Percentiles rank a stretch among this genome's conserved stretches.
phyloP scores from a whole-genome alignment of 441 rosid species.

The Euphorbia schlechtendalii region DNA sequence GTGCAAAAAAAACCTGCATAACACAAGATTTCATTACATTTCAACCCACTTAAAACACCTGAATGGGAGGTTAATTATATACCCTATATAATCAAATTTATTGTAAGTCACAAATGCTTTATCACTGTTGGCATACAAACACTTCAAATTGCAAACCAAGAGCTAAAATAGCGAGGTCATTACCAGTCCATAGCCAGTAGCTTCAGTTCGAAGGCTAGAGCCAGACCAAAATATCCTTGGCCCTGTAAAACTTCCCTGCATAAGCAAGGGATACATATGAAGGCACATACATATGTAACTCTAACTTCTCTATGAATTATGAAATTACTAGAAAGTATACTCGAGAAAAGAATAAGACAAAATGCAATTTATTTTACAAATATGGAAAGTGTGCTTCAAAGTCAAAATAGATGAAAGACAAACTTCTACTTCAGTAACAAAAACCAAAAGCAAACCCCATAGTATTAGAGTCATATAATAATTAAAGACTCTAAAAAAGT shows the following conservation, averaged over 20 bases:
- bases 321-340: not conserved
- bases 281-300: conserved; percentile 31
- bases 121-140: conserved; percentile 5
- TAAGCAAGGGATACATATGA: conserved; percentile 47
- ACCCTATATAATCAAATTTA: not conserved
- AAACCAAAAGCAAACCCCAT: not conserved
- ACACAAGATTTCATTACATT: conserved; percentile 21
- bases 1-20: conserved; percentile 93
- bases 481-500: not conserved
- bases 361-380: not conserved
- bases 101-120: conserved; percentile 1
- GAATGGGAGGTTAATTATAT: conserved; percentile 4
- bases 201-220: conserved; percentile 99
- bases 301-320: conserved; percentile 15
- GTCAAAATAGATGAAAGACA: not conserved
- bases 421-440: not conserved
- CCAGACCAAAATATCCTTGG: conserved; percentile 97
- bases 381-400: not conserved
- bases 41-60: conserved; percentile 10
- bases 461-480: not conserved
- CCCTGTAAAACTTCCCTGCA: conserved; percentile 99
- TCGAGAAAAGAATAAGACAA: conserved; percentile 1
- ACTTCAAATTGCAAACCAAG: conserved; percentile 14
- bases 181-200: conserved; percentile 99
- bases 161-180: conserved; percentile 21